Percentiles rank a stretch among this genome's conserved stretches.
Evolutionary conservation across 75 land plant genomes (phyloP).

Genomic region (Cupressus sempervirens): DNA sequence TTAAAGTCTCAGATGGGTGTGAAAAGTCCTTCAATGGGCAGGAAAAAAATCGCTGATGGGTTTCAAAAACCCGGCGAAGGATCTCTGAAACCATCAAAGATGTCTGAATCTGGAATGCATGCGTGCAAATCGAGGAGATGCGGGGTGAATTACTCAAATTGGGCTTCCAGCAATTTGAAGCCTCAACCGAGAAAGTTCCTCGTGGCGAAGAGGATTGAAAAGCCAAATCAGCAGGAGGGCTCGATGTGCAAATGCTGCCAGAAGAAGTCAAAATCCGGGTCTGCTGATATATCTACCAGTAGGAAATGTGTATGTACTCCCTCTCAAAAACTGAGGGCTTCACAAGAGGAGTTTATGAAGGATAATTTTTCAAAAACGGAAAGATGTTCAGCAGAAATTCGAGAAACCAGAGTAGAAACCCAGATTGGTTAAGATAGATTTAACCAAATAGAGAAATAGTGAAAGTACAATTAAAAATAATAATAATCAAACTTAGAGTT

Average conservation of each 20-base stretch:
- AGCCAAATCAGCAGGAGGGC: neutral
- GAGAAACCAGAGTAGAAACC: slow-evolving; percentile 2
- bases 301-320: slow-evolving; percentile 49
- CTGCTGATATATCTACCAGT: neutral
- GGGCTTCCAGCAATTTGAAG: slow-evolving; percentile 8
- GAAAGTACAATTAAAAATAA: too few relatives aligned
- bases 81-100: neutral
- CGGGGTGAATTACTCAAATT: neutral
- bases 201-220: slow-evolving; percentile 45
- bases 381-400: neutral
- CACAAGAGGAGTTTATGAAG: slow-evolving; percentile 68
- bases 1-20: neutral
- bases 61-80: neutral
- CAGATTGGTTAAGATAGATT: too few relatives aligned
- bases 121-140: slow-evolving; percentile 2
- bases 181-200: slow-evolving; percentile 48
- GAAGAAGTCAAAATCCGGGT: slow-evolving; percentile 5
- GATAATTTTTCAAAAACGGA: neutral
- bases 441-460: too few relatives aligned
- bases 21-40: neutral
- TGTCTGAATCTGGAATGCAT: neutral
- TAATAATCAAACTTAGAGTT: too few relatives aligned
- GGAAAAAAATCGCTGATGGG: neutral
- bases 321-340: slow-evolving; percentile 58
- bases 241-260: slow-evolving; percentile 31